These are phyloP conservation scores for Imleria badia DNA, from an alignment of 768 basidiomycete genomes.

Conservation along the genomic window DNA sequence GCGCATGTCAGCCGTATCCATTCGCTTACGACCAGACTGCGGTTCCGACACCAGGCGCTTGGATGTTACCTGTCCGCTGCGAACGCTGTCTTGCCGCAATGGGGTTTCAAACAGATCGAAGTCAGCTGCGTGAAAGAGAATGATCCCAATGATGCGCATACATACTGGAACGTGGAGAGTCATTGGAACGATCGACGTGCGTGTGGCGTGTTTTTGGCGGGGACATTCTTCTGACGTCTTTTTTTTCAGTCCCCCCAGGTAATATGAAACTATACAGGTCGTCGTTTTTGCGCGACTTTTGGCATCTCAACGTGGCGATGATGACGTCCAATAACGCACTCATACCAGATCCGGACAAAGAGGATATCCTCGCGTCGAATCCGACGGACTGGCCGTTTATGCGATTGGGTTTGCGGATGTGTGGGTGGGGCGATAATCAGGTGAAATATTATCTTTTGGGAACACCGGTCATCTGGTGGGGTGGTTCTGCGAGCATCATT, in stretches of 20 bases:
- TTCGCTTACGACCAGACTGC: conserved; percentile 85
- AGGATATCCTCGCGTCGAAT: conserved; percentile 92
- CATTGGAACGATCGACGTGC: conserved; percentile 94
- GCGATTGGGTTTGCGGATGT: conserved; percentile 91
- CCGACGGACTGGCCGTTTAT: conserved; percentile 95
- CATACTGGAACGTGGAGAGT: conserved; percentile 98
- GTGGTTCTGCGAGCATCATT: conserved; percentile 63
- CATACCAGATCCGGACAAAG: conserved; percentile 96
- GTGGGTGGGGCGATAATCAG: conserved; percentile 88
- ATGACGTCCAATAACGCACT: conserved; percentile 99
- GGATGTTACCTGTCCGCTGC: conserved; percentile 91
- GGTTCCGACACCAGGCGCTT: conserved; percentile 73
- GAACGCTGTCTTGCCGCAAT: conserved; percentile 88
- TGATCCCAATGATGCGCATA: conserved; percentile 74
- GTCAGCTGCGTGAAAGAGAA: conserved; percentile 92
- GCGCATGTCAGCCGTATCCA: conserved; percentile 68
- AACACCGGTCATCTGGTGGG: conserved; percentile 94
- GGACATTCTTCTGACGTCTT: not conserved
- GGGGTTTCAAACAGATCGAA: conserved; percentile 99
- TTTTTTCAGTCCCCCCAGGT: conserved; percentile 71
- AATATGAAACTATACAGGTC: conserved; percentile 83
- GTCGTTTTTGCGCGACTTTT: conserved; percentile 95
- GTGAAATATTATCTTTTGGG: conserved; percentile 93
- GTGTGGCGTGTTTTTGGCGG: conserved; percentile 33
- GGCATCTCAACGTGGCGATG: conserved; percentile 99